These are phyloP conservation scores for Paecilomyces fulvus DNA, from an alignment of 2,329 filamentous ascomycete species.

Conservation along the genomic window DNA sequence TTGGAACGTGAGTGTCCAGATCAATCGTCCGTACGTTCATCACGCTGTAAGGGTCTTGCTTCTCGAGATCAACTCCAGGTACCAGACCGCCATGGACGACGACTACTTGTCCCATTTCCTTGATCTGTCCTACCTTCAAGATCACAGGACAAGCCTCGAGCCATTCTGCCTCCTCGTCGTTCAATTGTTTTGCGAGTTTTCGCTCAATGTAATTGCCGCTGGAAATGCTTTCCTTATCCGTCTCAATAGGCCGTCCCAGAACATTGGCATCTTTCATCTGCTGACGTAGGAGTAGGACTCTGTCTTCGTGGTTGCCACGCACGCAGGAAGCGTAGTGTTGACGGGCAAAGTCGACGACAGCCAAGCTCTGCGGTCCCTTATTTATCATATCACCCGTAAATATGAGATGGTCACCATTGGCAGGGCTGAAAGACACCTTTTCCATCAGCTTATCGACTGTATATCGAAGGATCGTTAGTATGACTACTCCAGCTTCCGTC, in stretches of 20 bases:
- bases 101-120: constrained; percentile 54
- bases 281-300: constrained; percentile 60
- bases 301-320: constrained; percentile 88
- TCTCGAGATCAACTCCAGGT: constrained; percentile 60
- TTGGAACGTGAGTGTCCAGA: constrained; percentile 52
- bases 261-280: constrained; percentile 27
- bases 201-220: constrained; percentile 33
- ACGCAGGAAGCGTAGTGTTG: constrained; percentile 68
- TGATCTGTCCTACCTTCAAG: constrained; percentile 58
- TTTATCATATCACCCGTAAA: constrained; percentile 71
- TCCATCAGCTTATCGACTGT: constrained; percentile 52
- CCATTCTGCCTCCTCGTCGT: constrained; percentile 57
- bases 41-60: constrained; percentile 68
- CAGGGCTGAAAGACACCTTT: constrained; percentile 53
- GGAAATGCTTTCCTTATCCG: constrained; percentile 21
- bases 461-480: constrained; percentile 3
- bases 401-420: constrained; percentile 62
- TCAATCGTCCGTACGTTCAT: constrained; percentile 90
- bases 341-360: constrained; percentile 69
- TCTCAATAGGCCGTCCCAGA: constrained; percentile 8
- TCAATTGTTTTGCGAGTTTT: constrained; percentile 50
- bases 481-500: background rate
- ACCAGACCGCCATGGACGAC: constrained; percentile 83
- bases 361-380: constrained; percentile 76
- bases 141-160: constrained; percentile 69